Percentiles rank a stretch among this genome's conserved stretches.
phyloP scores from a whole-genome alignment of 2,329 filamentous ascomycete species.

The Lasiodiplodia sp. region DNA sequence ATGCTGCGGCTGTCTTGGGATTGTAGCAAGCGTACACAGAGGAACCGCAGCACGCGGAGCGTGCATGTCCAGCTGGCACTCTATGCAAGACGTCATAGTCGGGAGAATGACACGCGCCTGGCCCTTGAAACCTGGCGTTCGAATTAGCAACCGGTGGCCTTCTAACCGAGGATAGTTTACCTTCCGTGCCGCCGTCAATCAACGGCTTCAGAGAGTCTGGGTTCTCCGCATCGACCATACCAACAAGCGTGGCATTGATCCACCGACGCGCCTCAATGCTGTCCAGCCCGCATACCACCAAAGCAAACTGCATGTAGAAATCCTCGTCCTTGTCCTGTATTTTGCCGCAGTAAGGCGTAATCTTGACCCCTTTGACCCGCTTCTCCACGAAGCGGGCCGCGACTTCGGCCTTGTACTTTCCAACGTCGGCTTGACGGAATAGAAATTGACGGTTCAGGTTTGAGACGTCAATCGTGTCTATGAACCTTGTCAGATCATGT shows the following conservation, averaged over 20 bases:
- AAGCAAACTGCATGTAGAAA: slow-evolving; percentile 96
- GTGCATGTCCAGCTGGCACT: slow-evolving; percentile 98
- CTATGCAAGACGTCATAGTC: slow-evolving; percentile 92
- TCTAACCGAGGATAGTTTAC: slow-evolving; percentile 46
- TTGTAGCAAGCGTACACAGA: slow-evolving; percentile 93
- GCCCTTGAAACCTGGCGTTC: slow-evolving; percentile 82
- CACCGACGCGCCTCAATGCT: slow-evolving; percentile 97
- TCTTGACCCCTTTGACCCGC: slow-evolving; percentile 87
- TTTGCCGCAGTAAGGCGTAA: slow-evolving; percentile 90
- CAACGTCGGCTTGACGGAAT: slow-evolving; percentile 90
- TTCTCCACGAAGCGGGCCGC: slow-evolving; percentile 90
- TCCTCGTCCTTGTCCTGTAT: slow-evolving; percentile 97
- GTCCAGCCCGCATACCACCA: slow-evolving; percentile 93
- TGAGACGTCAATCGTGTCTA: slow-evolving; percentile 97
- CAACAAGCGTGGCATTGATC: slow-evolving; percentile 95
- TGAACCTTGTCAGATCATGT: slow-evolving; percentile 26
- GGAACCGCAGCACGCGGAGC: slow-evolving; percentile 96
- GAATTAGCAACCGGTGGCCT: background rate
- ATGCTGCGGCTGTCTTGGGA: slow-evolving; percentile 95
- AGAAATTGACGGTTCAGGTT: slow-evolving; percentile 98
- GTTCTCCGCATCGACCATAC: slow-evolving; percentile 84
- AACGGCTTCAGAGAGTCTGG: slow-evolving; percentile 89
- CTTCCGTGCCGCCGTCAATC: slow-evolving; percentile 96
- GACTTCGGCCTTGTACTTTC: slow-evolving; percentile 91
- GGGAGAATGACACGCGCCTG: slow-evolving; percentile 93